These are phyloP conservation scores for Trichoderma semiorbis DNA, from an alignment of 2,329 filamentous ascomycete species.

Conservation along the genomic window DNA sequence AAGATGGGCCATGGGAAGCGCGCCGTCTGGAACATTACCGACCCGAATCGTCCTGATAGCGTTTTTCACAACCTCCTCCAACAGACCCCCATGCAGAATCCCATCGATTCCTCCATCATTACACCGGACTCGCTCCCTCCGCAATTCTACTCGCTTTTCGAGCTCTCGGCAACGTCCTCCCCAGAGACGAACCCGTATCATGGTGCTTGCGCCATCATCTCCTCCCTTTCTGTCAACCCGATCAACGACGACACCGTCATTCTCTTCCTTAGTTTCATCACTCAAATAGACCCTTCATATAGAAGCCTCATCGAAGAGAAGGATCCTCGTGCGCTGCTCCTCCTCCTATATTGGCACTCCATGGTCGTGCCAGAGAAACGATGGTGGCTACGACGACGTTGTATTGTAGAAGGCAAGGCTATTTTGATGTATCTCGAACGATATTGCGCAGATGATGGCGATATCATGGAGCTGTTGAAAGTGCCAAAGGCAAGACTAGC, in stretches of 20 bases:
- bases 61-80: slow-evolving; percentile 38
- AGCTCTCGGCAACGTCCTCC: slow-evolving; percentile 23
- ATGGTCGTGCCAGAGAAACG: slow-evolving; percentile 38
- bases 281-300: slow-evolving; percentile 42
- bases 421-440: slow-evolving; percentile 41
- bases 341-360: slow-evolving; percentile 57
- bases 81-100: slow-evolving; percentile 1
- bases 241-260: slow-evolving; percentile 40
- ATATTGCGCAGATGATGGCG: slow-evolving; percentile 15
- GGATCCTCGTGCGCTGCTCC: slow-evolving; percentile 50
- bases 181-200: slow-evolving; percentile 33
- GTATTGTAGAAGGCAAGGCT: slow-evolving; percentile 46
- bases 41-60: slow-evolving; percentile 47
- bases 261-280: slow-evolving; percentile 46
- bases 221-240: slow-evolving; percentile 34
- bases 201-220: slow-evolving; percentile 34
- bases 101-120: slow-evolving; percentile 21
- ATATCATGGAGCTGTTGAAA: not conserved
- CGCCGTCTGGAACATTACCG: slow-evolving; percentile 48
- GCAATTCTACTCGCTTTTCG: slow-evolving; percentile 31
- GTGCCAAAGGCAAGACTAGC: not conserved
- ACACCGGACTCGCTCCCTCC: slow-evolving; percentile 28
- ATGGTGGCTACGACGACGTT: slow-evolving; percentile 49
- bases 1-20: slow-evolving; percentile 55
- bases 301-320: slow-evolving; percentile 44